These are phyloP conservation scores for Citrullus colocynthis DNA, from an alignment of 306 rosid species.

Conservation along the genomic window DNA sequence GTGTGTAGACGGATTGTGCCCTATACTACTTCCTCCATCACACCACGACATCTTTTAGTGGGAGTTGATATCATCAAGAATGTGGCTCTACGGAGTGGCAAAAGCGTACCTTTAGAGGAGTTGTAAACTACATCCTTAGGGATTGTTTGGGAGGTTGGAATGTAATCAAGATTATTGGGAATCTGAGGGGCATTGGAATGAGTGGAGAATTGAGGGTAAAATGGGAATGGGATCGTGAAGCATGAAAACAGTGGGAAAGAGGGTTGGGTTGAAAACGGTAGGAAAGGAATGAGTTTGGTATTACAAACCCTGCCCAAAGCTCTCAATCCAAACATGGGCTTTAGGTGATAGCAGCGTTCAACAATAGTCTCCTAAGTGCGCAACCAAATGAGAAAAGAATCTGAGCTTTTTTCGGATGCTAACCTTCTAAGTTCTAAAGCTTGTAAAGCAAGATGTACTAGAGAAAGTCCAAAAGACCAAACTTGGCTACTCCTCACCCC, in stretches of 20 bases:
- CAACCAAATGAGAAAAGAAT: not conserved
- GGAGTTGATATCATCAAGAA: not conserved
- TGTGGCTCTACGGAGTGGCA: not conserved
- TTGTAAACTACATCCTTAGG: not conserved
- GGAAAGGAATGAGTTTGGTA: too few relatives aligned
- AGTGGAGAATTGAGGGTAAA: too few relatives aligned
- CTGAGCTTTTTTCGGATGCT: not conserved
- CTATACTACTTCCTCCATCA: not conserved
- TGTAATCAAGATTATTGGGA: too few relatives aligned
- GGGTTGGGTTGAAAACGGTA: too few relatives aligned
- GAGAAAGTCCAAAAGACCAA: not conserved
- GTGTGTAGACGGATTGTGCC: not conserved
- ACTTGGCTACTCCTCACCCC: not conserved
- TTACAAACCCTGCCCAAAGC: too few relatives aligned
- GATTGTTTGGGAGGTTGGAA: too few relatives aligned
- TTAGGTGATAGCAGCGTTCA: not conserved
- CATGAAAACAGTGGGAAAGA: too few relatives aligned
- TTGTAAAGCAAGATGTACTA: not conserved
- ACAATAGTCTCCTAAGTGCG: not conserved
- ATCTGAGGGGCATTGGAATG: too few relatives aligned
- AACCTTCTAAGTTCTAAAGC: not conserved
- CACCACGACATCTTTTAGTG: not conserved
- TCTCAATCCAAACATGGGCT: too few relatives aligned
- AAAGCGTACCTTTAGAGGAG: not conserved
- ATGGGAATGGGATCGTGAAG: too few relatives aligned